A percentile compares a stretch with the other conserved stretches of the same genome.
Conservation (phyloP, 2,329 filamentous ascomycete species). For the Magnaporthiopsis incrustans region DNA sequence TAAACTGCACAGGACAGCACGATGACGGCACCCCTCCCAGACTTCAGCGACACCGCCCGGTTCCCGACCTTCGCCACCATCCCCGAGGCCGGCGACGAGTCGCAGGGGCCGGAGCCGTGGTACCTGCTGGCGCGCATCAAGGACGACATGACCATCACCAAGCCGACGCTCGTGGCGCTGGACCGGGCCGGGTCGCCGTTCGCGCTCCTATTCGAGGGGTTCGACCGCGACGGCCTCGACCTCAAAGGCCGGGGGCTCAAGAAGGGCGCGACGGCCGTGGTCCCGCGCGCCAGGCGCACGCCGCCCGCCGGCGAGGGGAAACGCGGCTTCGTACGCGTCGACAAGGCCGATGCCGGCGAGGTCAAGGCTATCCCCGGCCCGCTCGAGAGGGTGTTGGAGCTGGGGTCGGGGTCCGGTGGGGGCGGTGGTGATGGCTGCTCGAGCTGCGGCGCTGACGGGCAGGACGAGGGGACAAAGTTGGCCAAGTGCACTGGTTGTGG, state of each 20-base stretch:
- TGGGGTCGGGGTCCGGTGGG: background rate
- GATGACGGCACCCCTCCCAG: conserved; percentile 17
- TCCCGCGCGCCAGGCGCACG: conserved; percentile 27
- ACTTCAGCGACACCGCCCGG: conserved; percentile 22
- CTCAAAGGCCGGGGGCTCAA: conserved; percentile 23
- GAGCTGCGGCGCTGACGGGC: conserved; percentile 20
- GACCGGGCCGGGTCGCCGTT: conserved; percentile 32
- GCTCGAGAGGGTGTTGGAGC: conserved; percentile 21
- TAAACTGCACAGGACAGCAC: no score
- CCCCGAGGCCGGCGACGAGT: conserved; percentile 15
- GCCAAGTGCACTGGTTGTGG: conserved; percentile 35
- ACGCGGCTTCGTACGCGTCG: conserved; percentile 30
- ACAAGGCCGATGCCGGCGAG: conserved; percentile 20
- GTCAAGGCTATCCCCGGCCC: conserved; percentile 27
- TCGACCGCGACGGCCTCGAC: conserved; percentile 25
- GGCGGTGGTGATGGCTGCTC: conserved; percentile 17
- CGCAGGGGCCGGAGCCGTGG: conserved; percentile 16
- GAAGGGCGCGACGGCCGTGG: conserved; percentile 30
- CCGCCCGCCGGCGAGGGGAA: conserved; percentile 27
- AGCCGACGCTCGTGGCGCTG: conserved; percentile 37
- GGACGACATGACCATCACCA: conserved; percentile 39
- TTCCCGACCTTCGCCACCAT: conserved; percentile 28
- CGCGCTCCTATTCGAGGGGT: conserved; percentile 37
- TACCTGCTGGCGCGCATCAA: conserved; percentile 37
- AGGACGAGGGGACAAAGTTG: conserved; percentile 16